Percentiles rank a stretch among this genome's conserved stretches.
phyloP scores from a whole-genome alignment of 805 yeast species.

The Saccharomycopsis sp. region DNA sequence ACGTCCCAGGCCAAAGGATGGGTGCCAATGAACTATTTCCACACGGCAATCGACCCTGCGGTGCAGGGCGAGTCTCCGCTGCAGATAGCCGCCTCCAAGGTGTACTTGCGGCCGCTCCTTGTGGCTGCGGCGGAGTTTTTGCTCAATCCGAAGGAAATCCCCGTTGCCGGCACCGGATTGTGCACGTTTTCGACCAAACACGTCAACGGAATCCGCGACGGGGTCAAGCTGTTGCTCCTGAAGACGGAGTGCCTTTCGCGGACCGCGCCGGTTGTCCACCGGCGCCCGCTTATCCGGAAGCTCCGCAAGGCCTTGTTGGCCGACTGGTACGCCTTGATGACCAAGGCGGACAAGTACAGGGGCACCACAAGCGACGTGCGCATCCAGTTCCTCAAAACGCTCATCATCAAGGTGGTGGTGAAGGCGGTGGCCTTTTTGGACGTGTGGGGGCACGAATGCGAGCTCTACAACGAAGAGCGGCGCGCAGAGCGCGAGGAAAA shows the following conservation, averaged over 20 bases:
- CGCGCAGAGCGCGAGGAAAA: constrained; percentile 14
- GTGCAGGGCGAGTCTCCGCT: constrained; percentile 20
- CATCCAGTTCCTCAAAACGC: constrained; percentile 52
- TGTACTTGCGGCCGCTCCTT: constrained; percentile 49
- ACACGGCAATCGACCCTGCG: constrained; percentile 33
- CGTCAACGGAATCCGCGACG: constrained; percentile 65
- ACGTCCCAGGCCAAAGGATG: constrained; percentile 65
- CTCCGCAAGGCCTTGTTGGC: constrained; percentile 64
- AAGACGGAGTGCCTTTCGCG: constrained; percentile 71
- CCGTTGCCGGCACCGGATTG: constrained; percentile 29
- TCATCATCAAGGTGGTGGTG: constrained; percentile 61
- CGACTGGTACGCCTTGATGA: constrained; percentile 75
- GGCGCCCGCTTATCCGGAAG: constrained; percentile 52
- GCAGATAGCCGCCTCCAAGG: constrained; percentile 35
- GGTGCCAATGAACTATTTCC: constrained; percentile 80
- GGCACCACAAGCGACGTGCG: constrained; percentile 53
- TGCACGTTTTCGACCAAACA: constrained; percentile 49
- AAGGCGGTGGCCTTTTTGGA: constrained; percentile 59
- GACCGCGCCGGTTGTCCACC: constrained; percentile 61
- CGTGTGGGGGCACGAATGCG: constrained; percentile 65
- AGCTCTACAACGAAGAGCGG: constrained; percentile 32
- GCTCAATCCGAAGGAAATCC: constrained; percentile 52
- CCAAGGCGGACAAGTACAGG: constrained; percentile 67
- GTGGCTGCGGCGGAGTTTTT: constrained; percentile 62
- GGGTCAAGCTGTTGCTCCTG: constrained; percentile 57